Evolutionary conservation across 2,329 filamentous ascomycete species (phyloP), one percentile per base, ranked within the genome.

Genomic region (Pseudogymnoascus sp.): DNA sequence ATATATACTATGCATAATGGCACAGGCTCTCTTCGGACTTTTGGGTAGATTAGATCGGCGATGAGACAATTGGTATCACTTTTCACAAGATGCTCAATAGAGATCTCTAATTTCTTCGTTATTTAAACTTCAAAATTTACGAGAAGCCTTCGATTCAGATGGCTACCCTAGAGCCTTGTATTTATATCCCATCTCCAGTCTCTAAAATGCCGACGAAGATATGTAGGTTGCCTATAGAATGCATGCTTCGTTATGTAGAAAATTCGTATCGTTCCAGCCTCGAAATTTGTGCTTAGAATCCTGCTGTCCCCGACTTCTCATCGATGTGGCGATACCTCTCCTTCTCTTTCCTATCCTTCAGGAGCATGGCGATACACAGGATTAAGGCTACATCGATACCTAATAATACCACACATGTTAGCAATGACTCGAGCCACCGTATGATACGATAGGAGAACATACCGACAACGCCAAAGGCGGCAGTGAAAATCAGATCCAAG

Each of bases 261-360:
- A 55, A 18, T 21, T 3, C 9, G 3, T 21, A 7, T 18, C 33
- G 7, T 31, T 5, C 25, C 9, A 7, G 5, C 28, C n/a, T 21
- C 28, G n/a, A 35, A 31, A 14, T 18, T 12, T 35, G n/a, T 3
- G 7, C 43, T 71, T 77, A 82, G 72, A 83, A 83, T 33, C 79
- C 75, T 60, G 80, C 75, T 66, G 77, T 76, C 61, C 86, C 84
- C 66, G 76, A 83, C 84, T 95, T 95, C 80, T 91, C 86, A 71
- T 93, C 90, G 70, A 95, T 93, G 71, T 89, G 82, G 64, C 86
- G 84, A 77, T 91, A 95, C 64, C 90, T 82, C 75, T 89, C 86
- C 70, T 85, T 84, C 78, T 95, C 90, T 76, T 88, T 89, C 71
- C 90, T 86, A 70, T 91, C 87, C 80, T 92, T 93, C 69, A 91